Evolutionary conservation across 139 green algal species (phyloP).

Genomic region (Chlorella sp.): DNA sequence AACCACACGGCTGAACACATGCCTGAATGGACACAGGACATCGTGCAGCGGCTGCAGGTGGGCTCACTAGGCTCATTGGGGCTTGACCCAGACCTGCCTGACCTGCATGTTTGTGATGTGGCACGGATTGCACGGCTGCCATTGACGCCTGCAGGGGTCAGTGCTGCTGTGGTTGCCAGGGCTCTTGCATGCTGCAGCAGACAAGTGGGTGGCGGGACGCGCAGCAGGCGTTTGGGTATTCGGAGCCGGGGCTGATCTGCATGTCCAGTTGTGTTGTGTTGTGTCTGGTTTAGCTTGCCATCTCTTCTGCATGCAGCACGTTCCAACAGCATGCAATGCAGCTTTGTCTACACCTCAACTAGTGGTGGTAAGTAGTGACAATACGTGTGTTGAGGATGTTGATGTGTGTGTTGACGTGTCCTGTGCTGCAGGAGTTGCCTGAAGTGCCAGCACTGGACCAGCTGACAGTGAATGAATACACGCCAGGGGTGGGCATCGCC

Average conservation of each 20-base stretch:
- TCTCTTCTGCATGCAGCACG: not conserved
- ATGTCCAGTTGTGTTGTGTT: not conserved
- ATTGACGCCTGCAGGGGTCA: not conserved
- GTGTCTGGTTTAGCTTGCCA: not conserved
- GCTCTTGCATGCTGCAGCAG: not conserved
- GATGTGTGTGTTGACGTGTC: too few species aligned
- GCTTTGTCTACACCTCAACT: not conserved
- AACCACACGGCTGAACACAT: not conserved
- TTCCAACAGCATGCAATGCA: not conserved
- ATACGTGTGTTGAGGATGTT: too few species aligned
- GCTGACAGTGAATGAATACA: conserved; percentile 94
- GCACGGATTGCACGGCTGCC: not conserved
- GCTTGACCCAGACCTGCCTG: not conserved
- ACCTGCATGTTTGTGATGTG: not conserved
- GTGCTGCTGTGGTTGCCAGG: not conserved
- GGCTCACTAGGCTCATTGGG: not conserved
- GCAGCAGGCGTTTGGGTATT: too few species aligned
- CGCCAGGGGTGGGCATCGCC: conserved; percentile 78
- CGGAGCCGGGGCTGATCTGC: too few species aligned
- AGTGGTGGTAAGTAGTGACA: conserved; percentile 13
- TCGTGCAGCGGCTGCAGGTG: not conserved
- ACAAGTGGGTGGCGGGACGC: too few species aligned
- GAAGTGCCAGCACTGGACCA: conserved; percentile 19
- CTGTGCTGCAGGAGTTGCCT: not conserved
- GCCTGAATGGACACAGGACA: not conserved